Evolutionary conservation across 306 rosid species (phyloP).

Genomic region (Benincasa hispida): DNA sequence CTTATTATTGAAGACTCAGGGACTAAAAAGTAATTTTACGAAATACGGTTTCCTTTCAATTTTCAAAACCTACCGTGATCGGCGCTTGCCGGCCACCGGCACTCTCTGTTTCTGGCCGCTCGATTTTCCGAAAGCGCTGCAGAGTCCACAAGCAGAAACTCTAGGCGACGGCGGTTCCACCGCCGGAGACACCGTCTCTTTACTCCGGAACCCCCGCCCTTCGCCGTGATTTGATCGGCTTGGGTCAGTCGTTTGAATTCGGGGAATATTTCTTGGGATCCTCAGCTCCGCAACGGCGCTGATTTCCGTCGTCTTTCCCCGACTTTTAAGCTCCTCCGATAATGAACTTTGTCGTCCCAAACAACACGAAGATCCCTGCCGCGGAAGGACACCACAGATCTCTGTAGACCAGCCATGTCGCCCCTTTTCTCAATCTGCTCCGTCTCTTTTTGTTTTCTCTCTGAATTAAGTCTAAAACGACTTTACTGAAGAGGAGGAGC

Average conservation of each 20-base stretch:
- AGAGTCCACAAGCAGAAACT: conserved; percentile 61
- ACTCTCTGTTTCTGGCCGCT: conserved; percentile 22
- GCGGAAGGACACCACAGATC: conserved; percentile 70
- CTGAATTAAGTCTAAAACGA: neutral
- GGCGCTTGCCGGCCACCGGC: conserved; percentile 19
- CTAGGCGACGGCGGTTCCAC: conserved; percentile 83
- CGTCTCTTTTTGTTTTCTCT: neutral
- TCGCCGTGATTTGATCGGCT: conserved; percentile 46
- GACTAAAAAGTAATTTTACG: too few species aligned
- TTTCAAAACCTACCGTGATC: conserved; percentile 22
- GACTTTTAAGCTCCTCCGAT: conserved; percentile 35
- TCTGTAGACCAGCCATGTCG: conserved; percentile 73
- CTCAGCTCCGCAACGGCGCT: conserved; percentile 4
- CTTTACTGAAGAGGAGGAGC: neutral
- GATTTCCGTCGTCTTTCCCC: conserved; percentile 4
- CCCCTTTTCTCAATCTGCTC: neutral
- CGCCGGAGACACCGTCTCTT: conserved; percentile 41
- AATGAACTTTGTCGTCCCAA: conserved; percentile 63
- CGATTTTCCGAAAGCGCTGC: conserved; percentile 43
- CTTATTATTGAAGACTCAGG: too few species aligned
- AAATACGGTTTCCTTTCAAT: neutral
- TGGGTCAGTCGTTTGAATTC: conserved; percentile 23
- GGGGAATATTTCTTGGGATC: neutral
- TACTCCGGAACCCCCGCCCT: conserved; percentile 38
- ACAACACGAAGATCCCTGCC: conserved; percentile 84